Conservation (phyloP, 2,329 filamentous ascomycete genomes). For the Monascus ruber region DNA sequence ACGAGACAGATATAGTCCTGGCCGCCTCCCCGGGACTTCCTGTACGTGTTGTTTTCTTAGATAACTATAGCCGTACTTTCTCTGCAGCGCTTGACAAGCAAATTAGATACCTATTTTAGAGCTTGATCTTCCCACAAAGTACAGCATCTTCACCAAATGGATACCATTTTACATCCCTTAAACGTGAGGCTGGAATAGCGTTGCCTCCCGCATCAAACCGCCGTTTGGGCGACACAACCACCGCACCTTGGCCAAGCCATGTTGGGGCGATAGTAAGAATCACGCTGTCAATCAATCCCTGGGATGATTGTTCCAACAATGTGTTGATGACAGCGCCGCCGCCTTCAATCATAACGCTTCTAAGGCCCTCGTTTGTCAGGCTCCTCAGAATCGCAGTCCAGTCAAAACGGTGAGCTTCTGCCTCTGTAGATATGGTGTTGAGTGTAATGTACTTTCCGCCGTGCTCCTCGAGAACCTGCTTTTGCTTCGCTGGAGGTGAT, state of each 20-base stretch:
- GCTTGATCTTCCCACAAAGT: conserved; percentile 53
- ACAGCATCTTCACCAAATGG: conserved; percentile 72
- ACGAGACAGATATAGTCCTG: too few relatives aligned
- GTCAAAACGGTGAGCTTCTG: conserved; percentile 13
- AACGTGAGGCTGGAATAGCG: conserved; percentile 49
- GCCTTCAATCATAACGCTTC: conserved; percentile 83
- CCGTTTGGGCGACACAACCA: conserved; percentile 60
- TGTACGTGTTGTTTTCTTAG: too few relatives aligned
- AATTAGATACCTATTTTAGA: too few relatives aligned
- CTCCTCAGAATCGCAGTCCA: conserved; percentile 53
- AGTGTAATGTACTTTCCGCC: conserved; percentile 22
- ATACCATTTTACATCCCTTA: conserved; percentile 55
- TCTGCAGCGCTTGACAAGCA: too few relatives aligned
- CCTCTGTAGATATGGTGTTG: conserved; percentile 5
- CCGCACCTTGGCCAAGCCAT: conserved; percentile 72
- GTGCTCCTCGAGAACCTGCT: conserved; percentile 13
- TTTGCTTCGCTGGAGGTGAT: conserved; percentile 6
- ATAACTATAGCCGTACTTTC: too few relatives aligned
- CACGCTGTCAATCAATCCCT: conserved; percentile 55
- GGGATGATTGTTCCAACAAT: conserved; percentile 49
- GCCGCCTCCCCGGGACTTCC: too few relatives aligned
- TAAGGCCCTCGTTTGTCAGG: conserved; percentile 47
- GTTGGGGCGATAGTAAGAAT: conserved; percentile 82
- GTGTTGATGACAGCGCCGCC: conserved; percentile 73
- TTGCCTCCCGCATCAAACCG: conserved; percentile 39